A percentile compares a stretch with the other conserved stretches of the same genome.
These are phyloP conservation scores for Hyphochytrium catenoides DNA, from an alignment of 352 stramenopile genomes.

Conservation along the genomic window DNA sequence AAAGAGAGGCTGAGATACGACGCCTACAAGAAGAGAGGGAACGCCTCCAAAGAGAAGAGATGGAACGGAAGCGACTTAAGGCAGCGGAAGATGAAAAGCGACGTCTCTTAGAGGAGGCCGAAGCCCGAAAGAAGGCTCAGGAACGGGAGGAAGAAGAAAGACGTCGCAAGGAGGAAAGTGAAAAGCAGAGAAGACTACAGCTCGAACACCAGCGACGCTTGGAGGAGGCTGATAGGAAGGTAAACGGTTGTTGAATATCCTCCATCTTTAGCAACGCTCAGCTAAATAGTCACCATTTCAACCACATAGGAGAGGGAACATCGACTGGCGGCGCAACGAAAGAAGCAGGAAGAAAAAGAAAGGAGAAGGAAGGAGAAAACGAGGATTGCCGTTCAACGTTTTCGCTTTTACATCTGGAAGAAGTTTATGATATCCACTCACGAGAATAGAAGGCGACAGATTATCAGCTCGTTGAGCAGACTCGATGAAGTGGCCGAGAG, in stretches of 20 bases:
- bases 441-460: too few species aligned
- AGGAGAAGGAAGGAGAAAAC: too few species aligned
- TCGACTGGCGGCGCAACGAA: conserved; percentile 2
- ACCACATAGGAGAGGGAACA: neutral
- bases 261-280: too few species aligned
- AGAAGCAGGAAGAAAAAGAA: conserved; percentile 7
- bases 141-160: conserved; percentile 12
- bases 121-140: conserved; percentile 11
- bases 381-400: too few species aligned
- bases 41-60: conserved; percentile 6
- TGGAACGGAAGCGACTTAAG: too few species aligned
- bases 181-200: conserved; percentile 4
- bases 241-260: too few species aligned
- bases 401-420: too few species aligned
- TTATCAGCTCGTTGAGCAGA: too few species aligned
- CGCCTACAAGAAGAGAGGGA: conserved; percentile 4
- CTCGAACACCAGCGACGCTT: conserved; percentile 1
- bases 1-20: conserved; percentile 7
- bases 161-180: neutral
- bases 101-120: conserved; percentile 6
- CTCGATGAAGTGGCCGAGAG: too few species aligned
- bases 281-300: conserved; percentile 5
- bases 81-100: too few species aligned
- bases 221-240: too few species aligned
- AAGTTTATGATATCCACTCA: too few species aligned